A percentile compares a stretch with the other conserved stretches of the same genome.
Conservation (phyloP, 805 yeast genomes). For the Ogataea minuta region DNA sequence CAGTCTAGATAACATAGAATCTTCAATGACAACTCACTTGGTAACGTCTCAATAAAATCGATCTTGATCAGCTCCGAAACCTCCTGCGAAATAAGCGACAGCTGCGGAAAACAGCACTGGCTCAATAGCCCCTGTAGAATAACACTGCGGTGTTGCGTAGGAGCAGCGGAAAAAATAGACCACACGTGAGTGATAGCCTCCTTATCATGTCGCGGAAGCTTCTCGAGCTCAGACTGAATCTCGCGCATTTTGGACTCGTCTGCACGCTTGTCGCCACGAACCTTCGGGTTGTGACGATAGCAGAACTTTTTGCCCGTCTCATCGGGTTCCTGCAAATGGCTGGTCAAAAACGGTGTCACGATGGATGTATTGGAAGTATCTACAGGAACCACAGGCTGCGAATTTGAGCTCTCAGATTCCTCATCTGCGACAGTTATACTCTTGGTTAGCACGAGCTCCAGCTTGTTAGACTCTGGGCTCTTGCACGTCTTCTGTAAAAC, state of each 20-base stretch:
- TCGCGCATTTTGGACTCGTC: constrained; percentile 63
- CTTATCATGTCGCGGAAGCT: constrained; percentile 66
- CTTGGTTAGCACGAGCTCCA: constrained; percentile 20
- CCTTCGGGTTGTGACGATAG: constrained; percentile 90
- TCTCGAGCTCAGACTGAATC: constrained; percentile 56
- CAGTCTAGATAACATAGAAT: constrained; percentile 89
- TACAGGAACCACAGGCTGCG: constrained; percentile 1
- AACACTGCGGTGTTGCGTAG: constrained; percentile 63
- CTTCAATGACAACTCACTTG: constrained; percentile 81
- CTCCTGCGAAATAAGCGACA: constrained; percentile 80
- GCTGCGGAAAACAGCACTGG: constrained; percentile 93
- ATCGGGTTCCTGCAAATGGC: constrained; percentile 33
- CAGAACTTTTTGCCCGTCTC: constrained; percentile 71
- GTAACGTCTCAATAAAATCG: constrained; percentile 83
- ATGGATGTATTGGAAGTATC: constrained; percentile 23
- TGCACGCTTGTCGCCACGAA: constrained; percentile 65
- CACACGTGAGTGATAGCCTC: constrained; percentile 79
- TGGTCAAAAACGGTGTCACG: constrained; percentile 36
- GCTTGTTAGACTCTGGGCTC: constrained; percentile 20
- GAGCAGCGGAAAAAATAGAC: constrained; percentile 78
- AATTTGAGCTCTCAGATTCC: not conserved
- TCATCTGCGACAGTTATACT: constrained; percentile 13
- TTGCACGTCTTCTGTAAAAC: constrained; percentile 22
- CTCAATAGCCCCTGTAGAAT: constrained; percentile 80
- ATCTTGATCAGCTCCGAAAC: constrained; percentile 77